phyloP scores from a whole-genome alignment of 345 rosid genomes.

The Carallia brachiata region DNA sequence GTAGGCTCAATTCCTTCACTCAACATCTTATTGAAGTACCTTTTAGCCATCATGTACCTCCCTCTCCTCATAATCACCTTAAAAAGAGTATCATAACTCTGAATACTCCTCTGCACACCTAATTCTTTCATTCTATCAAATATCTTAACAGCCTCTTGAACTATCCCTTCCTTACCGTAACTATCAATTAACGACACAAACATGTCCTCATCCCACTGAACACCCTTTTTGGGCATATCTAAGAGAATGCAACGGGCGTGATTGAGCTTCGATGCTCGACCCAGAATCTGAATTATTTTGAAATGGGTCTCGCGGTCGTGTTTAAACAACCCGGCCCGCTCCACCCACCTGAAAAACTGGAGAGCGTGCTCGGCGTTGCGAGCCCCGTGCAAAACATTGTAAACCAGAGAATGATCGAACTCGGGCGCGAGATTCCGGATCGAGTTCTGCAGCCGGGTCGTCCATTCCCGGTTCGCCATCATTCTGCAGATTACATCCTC shows the following conservation, averaged over 20 bases:
- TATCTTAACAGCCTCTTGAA: constrained; percentile 83
- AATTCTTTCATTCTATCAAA: constrained; percentile 73
- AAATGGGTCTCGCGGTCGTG: constrained; percentile 71
- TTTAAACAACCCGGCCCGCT: constrained; percentile 70
- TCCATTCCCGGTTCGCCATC: constrained; percentile 86
- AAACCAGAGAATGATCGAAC: constrained; percentile 71
- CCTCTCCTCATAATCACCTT: constrained; percentile 82
- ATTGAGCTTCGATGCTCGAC: constrained; percentile 68
- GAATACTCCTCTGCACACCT: constrained; percentile 67
- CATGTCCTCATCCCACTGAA: constrained; percentile 83
- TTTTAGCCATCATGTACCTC: constrained; percentile 88
- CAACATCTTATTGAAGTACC: constrained; percentile 75
- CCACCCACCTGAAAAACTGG: constrained; percentile 92
- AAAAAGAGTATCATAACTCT: constrained; percentile 69
- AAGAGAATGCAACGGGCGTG: constrained; percentile 80
- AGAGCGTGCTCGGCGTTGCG: constrained; percentile 76
- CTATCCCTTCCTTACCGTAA: constrained; percentile 80
- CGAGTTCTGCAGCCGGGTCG: constrained; percentile 85
- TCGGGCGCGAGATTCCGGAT: constrained; percentile 74
- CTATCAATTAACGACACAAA: constrained; percentile 66
- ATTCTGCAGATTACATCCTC: constrained; percentile 83
- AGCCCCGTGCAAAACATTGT: constrained; percentile 75
- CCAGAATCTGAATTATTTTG: constrained; percentile 76
- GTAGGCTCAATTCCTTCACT: constrained; percentile 74
- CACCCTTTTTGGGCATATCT: constrained; percentile 85